Conservation (phyloP, 495 filamentous ascomycete species). For the Hapsidospora chrysogenum region DNA sequence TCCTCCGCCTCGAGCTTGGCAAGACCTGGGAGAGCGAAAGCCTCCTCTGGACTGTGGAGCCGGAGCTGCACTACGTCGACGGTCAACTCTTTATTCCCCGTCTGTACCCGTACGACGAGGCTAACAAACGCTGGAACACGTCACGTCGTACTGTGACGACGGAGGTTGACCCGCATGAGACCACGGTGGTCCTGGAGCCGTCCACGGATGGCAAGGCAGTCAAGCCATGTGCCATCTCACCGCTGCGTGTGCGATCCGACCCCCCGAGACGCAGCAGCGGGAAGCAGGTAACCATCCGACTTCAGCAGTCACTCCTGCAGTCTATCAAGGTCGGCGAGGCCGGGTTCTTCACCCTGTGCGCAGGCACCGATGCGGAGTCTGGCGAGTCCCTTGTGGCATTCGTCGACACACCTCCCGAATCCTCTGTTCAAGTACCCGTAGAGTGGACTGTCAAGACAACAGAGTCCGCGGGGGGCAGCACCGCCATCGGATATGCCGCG, state of each 20-base stretch:
- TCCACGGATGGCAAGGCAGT: background rate
- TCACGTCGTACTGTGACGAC: background rate
- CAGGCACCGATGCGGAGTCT: no score
- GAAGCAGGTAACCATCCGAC: no score
- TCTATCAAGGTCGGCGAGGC: background rate
- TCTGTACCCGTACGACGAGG: background rate
- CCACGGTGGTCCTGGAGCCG: background rate
- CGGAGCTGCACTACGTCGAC: conserved; percentile 11
- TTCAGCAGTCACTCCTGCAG: background rate
- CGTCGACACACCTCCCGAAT: no score
- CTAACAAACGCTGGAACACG: background rate
- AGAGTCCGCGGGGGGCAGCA: no score
- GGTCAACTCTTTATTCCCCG: conserved; percentile 4
- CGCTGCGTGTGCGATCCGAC: no score
- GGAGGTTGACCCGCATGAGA: background rate
- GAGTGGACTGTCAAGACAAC: no score
- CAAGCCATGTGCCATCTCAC: no score
- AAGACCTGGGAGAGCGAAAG: conserved; percentile 1
- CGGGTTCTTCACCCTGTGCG: no score
- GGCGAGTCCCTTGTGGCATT: no score
- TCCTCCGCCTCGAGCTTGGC: background rate
- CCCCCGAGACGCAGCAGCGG: no score
- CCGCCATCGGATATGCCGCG: no score
- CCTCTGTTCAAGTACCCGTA: no score
- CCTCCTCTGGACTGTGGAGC: conserved; percentile 3